Percentiles rank a stretch among this genome's conserved stretches.
phyloP scores from a whole-genome alignment of 805 yeast species.

The Starmerella tilneyi region DNA sequence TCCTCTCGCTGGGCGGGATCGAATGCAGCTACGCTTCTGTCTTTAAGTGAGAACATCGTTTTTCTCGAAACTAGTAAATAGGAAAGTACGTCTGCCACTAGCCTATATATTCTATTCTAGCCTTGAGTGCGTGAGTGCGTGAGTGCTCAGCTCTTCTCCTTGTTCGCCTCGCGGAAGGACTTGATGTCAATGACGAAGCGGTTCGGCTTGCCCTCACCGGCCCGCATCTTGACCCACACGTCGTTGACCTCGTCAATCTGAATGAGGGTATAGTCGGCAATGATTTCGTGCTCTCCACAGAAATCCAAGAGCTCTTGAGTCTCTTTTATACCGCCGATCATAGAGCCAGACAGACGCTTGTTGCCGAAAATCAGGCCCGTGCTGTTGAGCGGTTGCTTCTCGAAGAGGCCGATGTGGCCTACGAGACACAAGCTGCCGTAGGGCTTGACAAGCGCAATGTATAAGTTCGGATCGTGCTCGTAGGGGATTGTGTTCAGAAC shows the following conservation, averaged over 20 bases:
- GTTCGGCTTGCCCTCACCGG: constrained; percentile 15
- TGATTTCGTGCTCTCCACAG: constrained; percentile 48
- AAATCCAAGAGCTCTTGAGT: constrained; percentile 54
- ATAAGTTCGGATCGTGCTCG: constrained; percentile 40
- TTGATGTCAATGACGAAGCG: constrained; percentile 17
- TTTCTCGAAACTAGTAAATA: too few relatives aligned
- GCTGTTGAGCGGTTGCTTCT: constrained; percentile 38
- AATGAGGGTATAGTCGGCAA: constrained; percentile 53
- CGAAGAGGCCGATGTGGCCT: constrained; percentile 45
- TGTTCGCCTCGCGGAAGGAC: not conserved
- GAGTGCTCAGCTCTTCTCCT: too few relatives aligned
- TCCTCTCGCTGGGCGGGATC: too few relatives aligned
- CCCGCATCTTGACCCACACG: constrained; percentile 13
- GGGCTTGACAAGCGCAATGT: constrained; percentile 44
- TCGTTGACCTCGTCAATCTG: constrained; percentile 33
- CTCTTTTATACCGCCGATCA: constrained; percentile 53
- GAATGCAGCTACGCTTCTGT: too few relatives aligned
- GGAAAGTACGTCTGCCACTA: too few relatives aligned
- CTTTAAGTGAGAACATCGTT: too few relatives aligned
- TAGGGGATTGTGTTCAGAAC: constrained; percentile 44
- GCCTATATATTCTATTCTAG: too few relatives aligned
- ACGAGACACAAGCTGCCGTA: constrained; percentile 51
- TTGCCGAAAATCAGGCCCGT: constrained; percentile 39
- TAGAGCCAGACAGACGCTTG: constrained; percentile 35
- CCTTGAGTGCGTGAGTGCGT: too few relatives aligned